phyloP scores from a whole-genome alignment of 306 rosid species.

The Lablab purpureus region DNA sequence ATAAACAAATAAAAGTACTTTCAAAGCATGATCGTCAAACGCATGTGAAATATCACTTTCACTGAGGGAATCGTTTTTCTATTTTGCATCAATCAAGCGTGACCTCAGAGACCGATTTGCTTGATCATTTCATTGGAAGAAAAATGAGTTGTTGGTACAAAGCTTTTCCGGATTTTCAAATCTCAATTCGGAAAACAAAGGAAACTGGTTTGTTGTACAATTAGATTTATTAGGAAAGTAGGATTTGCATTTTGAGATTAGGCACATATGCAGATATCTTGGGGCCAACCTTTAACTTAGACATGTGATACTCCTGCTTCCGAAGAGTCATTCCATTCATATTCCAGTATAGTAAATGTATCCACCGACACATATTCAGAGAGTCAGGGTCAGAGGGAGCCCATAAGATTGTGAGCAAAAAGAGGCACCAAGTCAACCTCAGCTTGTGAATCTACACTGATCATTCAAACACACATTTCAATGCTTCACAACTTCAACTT shows the following conservation, averaged over 20 bases:
- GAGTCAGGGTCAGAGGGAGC: constrained; percentile 40
- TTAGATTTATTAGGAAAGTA: constrained; percentile 21
- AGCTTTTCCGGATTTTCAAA: constrained; percentile 41
- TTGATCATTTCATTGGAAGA: constrained; percentile 44
- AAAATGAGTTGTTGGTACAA: constrained; percentile 15
- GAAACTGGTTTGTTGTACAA: constrained; percentile 25
- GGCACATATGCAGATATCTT: neutral
- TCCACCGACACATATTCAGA: constrained; percentile 40
- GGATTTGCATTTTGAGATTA: constrained; percentile 29
- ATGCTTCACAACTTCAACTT: constrained; percentile 31
- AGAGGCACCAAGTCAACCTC: constrained; percentile 47
- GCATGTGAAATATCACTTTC: constrained; percentile 49
- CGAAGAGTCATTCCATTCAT: constrained; percentile 38
- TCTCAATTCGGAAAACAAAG: constrained; percentile 40
- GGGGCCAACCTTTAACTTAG: constrained; percentile 29
- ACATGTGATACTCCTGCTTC: constrained; percentile 29
- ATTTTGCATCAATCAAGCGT: constrained; percentile 44
- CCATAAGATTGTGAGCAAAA: constrained; percentile 36
- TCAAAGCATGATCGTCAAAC: constrained; percentile 12
- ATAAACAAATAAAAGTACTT: constrained; percentile 23
- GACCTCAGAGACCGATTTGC: constrained; percentile 26
- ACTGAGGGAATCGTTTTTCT: constrained; percentile 38
- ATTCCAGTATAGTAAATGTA: constrained; percentile 58
- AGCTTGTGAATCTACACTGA: constrained; percentile 30
- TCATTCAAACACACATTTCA: constrained; percentile 47